Percentiles rank a stretch among this genome's conserved stretches.
Evolutionary conservation across 2,329 filamentous ascomycete species (phyloP).

Genomic region (Cucurbitaria berberidis): DNA sequence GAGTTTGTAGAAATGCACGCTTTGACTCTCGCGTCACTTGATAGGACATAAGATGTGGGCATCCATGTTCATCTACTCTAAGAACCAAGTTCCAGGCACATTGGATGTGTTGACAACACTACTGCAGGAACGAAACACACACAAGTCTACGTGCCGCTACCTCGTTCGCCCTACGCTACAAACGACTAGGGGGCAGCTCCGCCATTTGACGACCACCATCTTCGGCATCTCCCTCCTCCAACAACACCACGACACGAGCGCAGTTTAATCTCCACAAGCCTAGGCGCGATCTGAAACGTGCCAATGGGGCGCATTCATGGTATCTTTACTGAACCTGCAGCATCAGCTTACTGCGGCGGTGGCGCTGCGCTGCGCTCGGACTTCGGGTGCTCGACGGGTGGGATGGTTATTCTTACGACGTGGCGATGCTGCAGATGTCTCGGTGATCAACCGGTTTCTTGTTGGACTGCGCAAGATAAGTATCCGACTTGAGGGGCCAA

Average conservation of each 20-base stretch:
- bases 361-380: constrained; percentile 3
- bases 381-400: not conserved
- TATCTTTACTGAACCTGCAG: constrained; percentile 1
- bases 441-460: constrained; percentile 1
- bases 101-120: not conserved
- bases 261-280: constrained; percentile 4
- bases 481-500: not conserved
- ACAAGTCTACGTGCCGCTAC: not conserved
- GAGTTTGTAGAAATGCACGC: not conserved
- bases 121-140: not conserved
- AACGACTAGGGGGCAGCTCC: not conserved
- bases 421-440: constrained; percentile 7
- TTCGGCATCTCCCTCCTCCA: not conserved
- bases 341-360: constrained; percentile 6
- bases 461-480: not conserved
- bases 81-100: not conserved
- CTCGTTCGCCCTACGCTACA: not conserved
- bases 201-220: not conserved
- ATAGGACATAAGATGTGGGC: not conserved
- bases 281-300: not conserved
- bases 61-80: too few species aligned
- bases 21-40: not conserved
- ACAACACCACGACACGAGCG: constrained; percentile 1
- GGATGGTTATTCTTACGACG: not conserved
- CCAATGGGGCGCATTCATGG: constrained; percentile 1